Base-by-base conservation (phyloP, 1,284 basidiomycete genomes). In the Cryptococcus maquisensis region DNA sequence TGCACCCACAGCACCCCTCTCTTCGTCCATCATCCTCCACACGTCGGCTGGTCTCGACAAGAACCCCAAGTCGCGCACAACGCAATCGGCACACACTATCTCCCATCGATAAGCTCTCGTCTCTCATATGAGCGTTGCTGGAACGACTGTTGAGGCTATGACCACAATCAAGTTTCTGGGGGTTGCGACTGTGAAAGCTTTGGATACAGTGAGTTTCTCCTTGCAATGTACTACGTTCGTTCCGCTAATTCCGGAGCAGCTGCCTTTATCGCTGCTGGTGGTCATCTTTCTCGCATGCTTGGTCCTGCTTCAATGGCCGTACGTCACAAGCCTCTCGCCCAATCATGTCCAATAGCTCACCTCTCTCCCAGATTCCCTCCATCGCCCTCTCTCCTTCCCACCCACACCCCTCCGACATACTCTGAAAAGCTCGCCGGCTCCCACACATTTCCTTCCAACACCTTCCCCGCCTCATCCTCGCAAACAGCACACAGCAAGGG, bases 241-340 rank as follows among this genome's bases (percentile, higher is more conserved):
- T 42, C 46, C 7, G 28, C 18, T 39, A 9, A 21, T 32, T 35
- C 15, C 32, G 18, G 28, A 24, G 3, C 41, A 62, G 60, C 46
- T 62, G n/a, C 68, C 73, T 72, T 70, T 77, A 72, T 70, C 75
- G 66, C 66, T 63, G 60, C 64, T 64, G 21, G 45, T 59, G 9
- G 49, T 63, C 49, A 18, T 55, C 10, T 57, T 60, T 52, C 44
- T 64, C 35, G 39, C 54, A 12, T 55, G 57, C 47, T 39, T 57
- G 26, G 49, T 59, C 18, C 52, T 61, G 32, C 54, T 56, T 3
- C 57, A 57, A 21, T 57, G 54, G 52, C 60, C 60, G 51, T 57
- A 49, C 56, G 47, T 51, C 20, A n/a, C 52, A 47, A 45, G 56
- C 52, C n/a, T n/a, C n/a, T n/a, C n/a, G n/a, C n/a, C n/a, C n/a